Evolutionary conservation across 257 asterid genomes (phyloP).

Genomic region (Nemophila menziesii): DNA sequence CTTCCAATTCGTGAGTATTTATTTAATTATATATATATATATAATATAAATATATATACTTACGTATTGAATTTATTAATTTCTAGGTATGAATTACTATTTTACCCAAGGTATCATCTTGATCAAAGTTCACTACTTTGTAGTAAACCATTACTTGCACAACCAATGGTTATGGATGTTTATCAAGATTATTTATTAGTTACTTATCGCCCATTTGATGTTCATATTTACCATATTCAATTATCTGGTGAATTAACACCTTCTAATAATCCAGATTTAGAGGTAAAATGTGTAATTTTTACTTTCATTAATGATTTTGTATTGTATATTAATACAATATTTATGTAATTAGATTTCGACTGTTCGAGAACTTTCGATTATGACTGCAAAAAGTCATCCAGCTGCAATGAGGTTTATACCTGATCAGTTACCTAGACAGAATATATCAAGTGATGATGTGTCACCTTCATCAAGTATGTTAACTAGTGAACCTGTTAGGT

Average conservation of each 20-base stretch:
- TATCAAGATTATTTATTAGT: conserved; percentile 90
- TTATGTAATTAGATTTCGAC: conserved; percentile 99
- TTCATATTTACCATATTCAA: conserved; percentile 84
- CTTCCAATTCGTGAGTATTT: conserved; percentile 65
- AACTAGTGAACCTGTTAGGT: conserved; percentile 78
- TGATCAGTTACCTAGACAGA: conserved; percentile 63
- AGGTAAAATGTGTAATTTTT: conserved; percentile 40
- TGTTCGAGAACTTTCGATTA: conserved; percentile 99
- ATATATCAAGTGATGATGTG: conserved; percentile 28
- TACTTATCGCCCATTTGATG: conserved; percentile 92
- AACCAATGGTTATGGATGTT: conserved; percentile 98
- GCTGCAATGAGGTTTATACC: conserved; percentile 93
- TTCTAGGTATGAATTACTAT: conserved; percentile 91
- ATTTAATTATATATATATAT: not conserved
- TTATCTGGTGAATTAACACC: conserved; percentile 90
- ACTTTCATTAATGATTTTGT: conserved; percentile 6
- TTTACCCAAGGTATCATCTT: conserved; percentile 98
- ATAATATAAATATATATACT: not conserved
- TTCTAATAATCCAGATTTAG: conserved; percentile 69
- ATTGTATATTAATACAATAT: conserved; percentile 41
- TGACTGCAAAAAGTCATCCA: conserved; percentile 99
- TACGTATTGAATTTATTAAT: conserved; percentile 7
- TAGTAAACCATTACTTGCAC: conserved; percentile 70
- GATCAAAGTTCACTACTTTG: conserved; percentile 91
- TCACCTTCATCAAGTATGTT: conserved; percentile 43